Evolutionary conservation across 1,139 yeast species (phyloP).

Genomic region (Lodderomyces jiufengensis): DNA sequence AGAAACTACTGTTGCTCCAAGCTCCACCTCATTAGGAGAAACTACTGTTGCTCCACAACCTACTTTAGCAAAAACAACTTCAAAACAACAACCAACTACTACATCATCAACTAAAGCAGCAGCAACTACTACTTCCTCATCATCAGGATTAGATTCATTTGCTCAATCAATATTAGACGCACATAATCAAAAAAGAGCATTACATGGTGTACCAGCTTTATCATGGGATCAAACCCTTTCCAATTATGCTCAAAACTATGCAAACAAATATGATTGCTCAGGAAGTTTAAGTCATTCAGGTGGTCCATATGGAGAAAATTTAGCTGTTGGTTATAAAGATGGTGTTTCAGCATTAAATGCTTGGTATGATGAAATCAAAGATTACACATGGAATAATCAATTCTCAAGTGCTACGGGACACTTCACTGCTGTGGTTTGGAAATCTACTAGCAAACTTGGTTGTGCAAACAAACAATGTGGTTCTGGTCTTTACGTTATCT

Average conservation of each 20-base stretch:
- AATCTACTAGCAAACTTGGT: conserved; percentile 61
- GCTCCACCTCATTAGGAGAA: background rate
- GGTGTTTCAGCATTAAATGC: too few relatives aligned
- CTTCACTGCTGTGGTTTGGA: conserved; percentile 88
- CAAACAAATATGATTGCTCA: conserved; percentile 59
- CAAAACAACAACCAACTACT: conserved; percentile 4
- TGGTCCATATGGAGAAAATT: conserved; percentile 82
- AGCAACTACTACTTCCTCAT: conserved; percentile 8
- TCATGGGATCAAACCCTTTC: conserved; percentile 66
- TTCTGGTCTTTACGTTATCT: conserved; percentile 11
- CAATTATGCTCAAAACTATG: conserved; percentile 60
- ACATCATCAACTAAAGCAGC: conserved; percentile 9
- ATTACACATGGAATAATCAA: conserved; percentile 1
- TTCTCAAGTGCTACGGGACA: conserved; percentile 41
- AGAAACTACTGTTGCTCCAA: too few relatives aligned
- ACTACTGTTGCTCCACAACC: conserved; percentile 10
- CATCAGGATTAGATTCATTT: conserved; percentile 8
- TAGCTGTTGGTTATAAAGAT: conserved; percentile 66
- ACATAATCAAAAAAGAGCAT: conserved; percentile 68
- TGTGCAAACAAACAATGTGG: conserved; percentile 65
- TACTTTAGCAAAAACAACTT: conserved; percentile 7
- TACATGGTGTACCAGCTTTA: conserved; percentile 57
- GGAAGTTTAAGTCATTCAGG: conserved; percentile 69
- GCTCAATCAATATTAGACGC: conserved; percentile 39
- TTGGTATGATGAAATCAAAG: too few relatives aligned